Percentiles rank a stretch among this genome's conserved stretches.
phyloP scores from a whole-genome alignment of 2,329 filamentous ascomycete species.

The Hymenoscyphus scutula region DNA sequence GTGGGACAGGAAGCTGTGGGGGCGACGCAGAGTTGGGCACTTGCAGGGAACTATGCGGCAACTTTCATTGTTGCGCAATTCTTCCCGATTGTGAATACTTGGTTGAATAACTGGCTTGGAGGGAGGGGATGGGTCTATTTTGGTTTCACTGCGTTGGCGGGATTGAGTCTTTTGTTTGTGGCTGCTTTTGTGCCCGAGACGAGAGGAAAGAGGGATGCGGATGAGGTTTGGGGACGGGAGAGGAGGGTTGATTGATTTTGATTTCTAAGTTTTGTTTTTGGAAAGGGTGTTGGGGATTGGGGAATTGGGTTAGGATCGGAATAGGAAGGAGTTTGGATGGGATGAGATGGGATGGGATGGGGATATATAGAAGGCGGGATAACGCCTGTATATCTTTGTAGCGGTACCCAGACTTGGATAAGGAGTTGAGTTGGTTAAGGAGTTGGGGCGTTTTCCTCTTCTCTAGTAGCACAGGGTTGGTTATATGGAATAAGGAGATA shows the following conservation, averaged over 20 bases:
- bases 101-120: slow-evolving; percentile 60
- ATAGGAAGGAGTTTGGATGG: background rate
- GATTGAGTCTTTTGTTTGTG: slow-evolving; percentile 69
- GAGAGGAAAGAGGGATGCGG: slow-evolving; percentile 75
- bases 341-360: too few species aligned
- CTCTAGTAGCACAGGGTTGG: too few species aligned
- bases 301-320: background rate
- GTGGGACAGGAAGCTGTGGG: slow-evolving; percentile 89
- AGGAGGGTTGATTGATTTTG: slow-evolving; percentile 35
- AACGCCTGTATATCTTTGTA: too few species aligned
- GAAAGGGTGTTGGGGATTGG: background rate
- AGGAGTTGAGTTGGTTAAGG: too few species aligned
- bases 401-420: too few species aligned
- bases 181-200: slow-evolving; percentile 79
- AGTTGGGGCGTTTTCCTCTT: too few species aligned
- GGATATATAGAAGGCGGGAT: too few species aligned
- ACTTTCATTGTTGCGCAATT: slow-evolving; percentile 94
- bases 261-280: background rate
- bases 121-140: slow-evolving; percentile 85
- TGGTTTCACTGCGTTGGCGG: slow-evolving; percentile 77
- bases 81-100: slow-evolving; percentile 82
- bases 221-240: slow-evolving; percentile 85
- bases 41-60: slow-evolving; percentile 84
- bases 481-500: too few species aligned
- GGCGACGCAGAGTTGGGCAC: slow-evolving; percentile 82